Evolutionary conservation across 208 protist genomes (phyloP).

Genomic region (Acanthamoeba castellanii): DNA sequence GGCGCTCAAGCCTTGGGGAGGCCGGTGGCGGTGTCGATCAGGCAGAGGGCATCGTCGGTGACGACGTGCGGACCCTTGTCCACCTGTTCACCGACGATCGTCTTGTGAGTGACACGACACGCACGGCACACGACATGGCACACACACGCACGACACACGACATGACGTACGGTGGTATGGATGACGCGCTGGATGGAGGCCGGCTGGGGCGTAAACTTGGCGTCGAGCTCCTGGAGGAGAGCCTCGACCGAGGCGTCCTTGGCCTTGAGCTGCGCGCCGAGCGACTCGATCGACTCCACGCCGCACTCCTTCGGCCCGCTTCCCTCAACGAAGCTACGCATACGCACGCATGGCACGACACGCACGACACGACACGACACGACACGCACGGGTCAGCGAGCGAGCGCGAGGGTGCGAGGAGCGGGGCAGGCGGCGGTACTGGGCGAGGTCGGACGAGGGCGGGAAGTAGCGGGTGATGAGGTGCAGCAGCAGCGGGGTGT

Average conservation of each 20-base stretch:
- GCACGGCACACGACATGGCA: too few relatives aligned
- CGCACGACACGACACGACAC: too few relatives aligned
- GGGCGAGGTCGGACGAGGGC: neutral
- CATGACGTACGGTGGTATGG: conserved; percentile 41
- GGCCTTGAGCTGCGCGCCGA: conserved; percentile 18
- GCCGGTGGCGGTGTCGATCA: conserved; percentile 37
- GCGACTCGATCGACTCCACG: neutral
- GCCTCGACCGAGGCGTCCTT: conserved; percentile 5
- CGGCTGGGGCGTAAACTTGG: conserved; percentile 30
- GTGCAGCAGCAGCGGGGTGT: conserved; percentile 93
- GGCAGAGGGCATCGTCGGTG: conserved; percentile 11
- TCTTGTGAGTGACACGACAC: neutral
- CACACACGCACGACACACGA: neutral
- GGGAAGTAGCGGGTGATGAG: conserved; percentile 94
- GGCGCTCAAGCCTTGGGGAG: conserved; percentile 3
- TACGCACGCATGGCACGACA: too few relatives aligned
- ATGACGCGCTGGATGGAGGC: conserved; percentile 51
- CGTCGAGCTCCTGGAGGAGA: conserved; percentile 25
- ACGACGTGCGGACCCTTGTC: neutral
- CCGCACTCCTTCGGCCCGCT: conserved; percentile 32
- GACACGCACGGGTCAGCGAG: too few relatives aligned
- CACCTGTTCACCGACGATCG: neutral
- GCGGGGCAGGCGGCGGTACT: neutral
- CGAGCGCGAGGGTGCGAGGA: neutral
- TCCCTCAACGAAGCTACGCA: conserved; percentile 20